A percentile compares a stretch with the other conserved stretches of the same genome.
Conservation (phyloP, 2,329 filamentous ascomycete species). For the Zymoseptoria ardabiliae region DNA sequence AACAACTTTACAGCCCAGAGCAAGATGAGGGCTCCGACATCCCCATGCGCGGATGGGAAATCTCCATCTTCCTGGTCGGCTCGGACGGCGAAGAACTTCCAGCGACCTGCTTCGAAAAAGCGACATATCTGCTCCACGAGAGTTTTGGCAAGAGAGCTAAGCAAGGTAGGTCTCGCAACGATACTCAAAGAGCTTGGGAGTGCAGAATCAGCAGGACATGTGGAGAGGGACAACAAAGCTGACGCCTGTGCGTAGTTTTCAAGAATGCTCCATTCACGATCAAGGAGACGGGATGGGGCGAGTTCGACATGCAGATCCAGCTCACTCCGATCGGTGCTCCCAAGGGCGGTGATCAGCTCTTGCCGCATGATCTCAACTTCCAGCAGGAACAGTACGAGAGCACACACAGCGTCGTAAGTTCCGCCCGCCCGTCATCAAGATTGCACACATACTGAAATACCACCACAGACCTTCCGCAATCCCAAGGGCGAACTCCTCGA, state of each 20-base stretch:
- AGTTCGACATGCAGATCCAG: slow-evolving; percentile 90
- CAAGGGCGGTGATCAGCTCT: slow-evolving; percentile 72
- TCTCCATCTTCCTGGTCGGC: slow-evolving; percentile 77
- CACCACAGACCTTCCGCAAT: slow-evolving; percentile 69
- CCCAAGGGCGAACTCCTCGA: slow-evolving; percentile 79
- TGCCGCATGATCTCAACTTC: slow-evolving; percentile 92
- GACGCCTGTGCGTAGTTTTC: slow-evolving; percentile 46
- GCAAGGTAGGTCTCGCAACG: slow-evolving; percentile 42
- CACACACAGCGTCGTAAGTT: slow-evolving; percentile 63
- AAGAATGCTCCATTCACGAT: slow-evolving; percentile 81
- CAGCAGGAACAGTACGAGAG: slow-evolving; percentile 71
- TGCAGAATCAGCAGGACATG: neutral
- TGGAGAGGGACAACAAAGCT: slow-evolving; percentile 1
- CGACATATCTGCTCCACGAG: slow-evolving; percentile 85
- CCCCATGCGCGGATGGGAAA: slow-evolving; percentile 87
- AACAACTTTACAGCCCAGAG: slow-evolving; percentile 54
- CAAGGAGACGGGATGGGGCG: slow-evolving; percentile 93
- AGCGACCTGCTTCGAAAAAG: slow-evolving; percentile 84
- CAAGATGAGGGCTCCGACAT: slow-evolving; percentile 77
- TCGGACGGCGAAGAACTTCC: slow-evolving; percentile 77
- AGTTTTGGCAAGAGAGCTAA: slow-evolving; percentile 75
- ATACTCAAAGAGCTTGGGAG: slow-evolving; percentile 30
- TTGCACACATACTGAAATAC: neutral
- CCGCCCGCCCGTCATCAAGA: neutral
- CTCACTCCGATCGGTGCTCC: slow-evolving; percentile 63